Base-by-base conservation (phyloP, 2,329 filamentous ascomycete species). In the Ambrosiella xylebori region DNA sequence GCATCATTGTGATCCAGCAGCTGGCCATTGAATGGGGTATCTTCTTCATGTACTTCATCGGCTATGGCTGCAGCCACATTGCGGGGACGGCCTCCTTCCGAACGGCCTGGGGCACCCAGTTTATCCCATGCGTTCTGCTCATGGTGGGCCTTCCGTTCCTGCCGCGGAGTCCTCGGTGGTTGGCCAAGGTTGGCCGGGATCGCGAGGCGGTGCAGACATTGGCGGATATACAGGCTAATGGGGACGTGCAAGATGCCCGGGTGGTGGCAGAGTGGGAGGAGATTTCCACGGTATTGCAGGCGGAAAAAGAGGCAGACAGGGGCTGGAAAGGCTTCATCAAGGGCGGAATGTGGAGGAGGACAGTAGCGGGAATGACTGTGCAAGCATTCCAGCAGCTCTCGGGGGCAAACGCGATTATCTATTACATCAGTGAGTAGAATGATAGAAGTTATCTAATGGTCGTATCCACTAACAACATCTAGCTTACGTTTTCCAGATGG, bases 21-120 rank as follows among this genome's bases (percentile, higher is more conserved):
- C 84, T 83, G 73, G 82, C 84, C 35, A 88, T 89, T 61, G 85
- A 85, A 62, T 85, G 68, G 68, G 69, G 68, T 62, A 84, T 84
- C 62, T 65, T 84, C 60, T 81, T 84, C 69, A 84, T 85, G 80
- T 85, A 84, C 71, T 82, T 81, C 66, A 78, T 85, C 67, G 76
- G 77, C 19, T 78, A 82, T 64, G 85, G 81, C 19, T 80, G 78
- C 67, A 80, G 77, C 58, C 81, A 76, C 65, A 78, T 86, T 61
- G 65, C 73, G 0, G 77, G 79, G 9, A 67, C 75, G 1, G 71
- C 76, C 1, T 76, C 80, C 0, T 86, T 83, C 73, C 72, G 81
- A 40, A 73, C 81, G 1, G 79, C 82, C 9, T 85, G 81, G 81
- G 81, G 76, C 57, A 68, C 81, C 9, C 81, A 85, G 65, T 80